Conservation (phyloP, 177 flowering plant species). For the Vitis hybrid region DNA sequence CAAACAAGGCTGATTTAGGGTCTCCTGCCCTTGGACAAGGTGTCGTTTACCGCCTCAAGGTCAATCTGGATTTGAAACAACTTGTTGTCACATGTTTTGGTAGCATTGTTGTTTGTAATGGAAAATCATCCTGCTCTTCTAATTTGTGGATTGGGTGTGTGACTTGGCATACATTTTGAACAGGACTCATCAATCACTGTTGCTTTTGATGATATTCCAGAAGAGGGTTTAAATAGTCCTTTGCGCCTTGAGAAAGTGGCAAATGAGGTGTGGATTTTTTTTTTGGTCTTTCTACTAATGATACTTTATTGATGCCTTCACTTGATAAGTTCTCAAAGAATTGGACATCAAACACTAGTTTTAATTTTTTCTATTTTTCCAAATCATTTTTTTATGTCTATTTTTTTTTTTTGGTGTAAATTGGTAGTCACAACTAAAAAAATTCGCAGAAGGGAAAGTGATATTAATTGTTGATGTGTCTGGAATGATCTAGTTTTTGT, state of each 20-base stretch:
- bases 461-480: background rate
- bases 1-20: constrained; percentile 86
- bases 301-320: too few species aligned
- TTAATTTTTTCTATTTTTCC: too few species aligned
- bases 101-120: background rate
- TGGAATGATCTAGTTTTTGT: too few species aligned
- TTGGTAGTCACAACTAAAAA: too few species aligned
- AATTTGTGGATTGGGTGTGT: background rate
- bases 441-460: background rate
- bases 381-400: too few species aligned
- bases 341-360: too few species aligned
- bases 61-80: constrained; percentile 18
- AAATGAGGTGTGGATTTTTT: constrained; percentile 66
- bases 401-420: too few species aligned
- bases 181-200: constrained; percentile 94
- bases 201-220: constrained; percentile 96
- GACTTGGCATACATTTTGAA: constrained; percentile 11
- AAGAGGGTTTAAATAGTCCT: constrained; percentile 87
- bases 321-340: too few species aligned
- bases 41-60: constrained; percentile 95
- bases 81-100: background rate
- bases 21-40: constrained; percentile 97
- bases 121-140: background rate
- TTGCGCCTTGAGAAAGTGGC: constrained; percentile 93
- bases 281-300: background rate